These are phyloP conservation scores for Plasmodium coatneyi DNA, from an alignment of 169 alveolate species.

Conservation along the genomic window DNA sequence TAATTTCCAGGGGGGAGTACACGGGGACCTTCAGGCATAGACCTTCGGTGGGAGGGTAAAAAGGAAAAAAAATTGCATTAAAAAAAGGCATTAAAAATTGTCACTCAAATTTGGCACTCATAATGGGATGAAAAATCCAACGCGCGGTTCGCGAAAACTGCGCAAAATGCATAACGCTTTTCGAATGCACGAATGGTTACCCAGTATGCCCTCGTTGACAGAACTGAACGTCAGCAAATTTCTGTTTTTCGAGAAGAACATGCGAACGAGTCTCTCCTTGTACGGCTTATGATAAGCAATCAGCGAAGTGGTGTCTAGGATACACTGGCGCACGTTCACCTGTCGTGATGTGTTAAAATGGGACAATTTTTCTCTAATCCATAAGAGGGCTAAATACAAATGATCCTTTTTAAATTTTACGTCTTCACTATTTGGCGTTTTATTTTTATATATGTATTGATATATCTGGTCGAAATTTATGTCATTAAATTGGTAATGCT, in stretches of 20 bases:
- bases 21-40: slow-evolving; percentile 63
- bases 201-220: slow-evolving; percentile 61
- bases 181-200: slow-evolving; percentile 21
- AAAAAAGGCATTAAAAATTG: not conserved
- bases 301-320: slow-evolving; percentile 57
- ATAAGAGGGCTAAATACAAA: slow-evolving; percentile 68
- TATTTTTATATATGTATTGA: slow-evolving; percentile 60
- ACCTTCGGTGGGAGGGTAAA: slow-evolving; percentile 7
- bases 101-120: not conserved
- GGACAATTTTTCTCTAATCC: slow-evolving; percentile 72
- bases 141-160: not conserved
- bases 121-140: not conserved
- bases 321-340: slow-evolving; percentile 51
- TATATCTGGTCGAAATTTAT: slow-evolving; percentile 68
- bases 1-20: slow-evolving; percentile 75
- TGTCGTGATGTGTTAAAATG: slow-evolving; percentile 26
- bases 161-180: not conserved
- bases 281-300: slow-evolving; percentile 74
- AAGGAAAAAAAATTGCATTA: not conserved
- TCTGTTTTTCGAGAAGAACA: slow-evolving; percentile 68
- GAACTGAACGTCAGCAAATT: slow-evolving; percentile 52
- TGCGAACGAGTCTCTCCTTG: slow-evolving; percentile 72
- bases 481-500: slow-evolving; percentile 65
- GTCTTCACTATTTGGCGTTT: not conserved
- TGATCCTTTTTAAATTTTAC: slow-evolving; percentile 66